Conservation (phyloP, 768 basidiomycete species). For the Tulasnella sp. region DNA sequence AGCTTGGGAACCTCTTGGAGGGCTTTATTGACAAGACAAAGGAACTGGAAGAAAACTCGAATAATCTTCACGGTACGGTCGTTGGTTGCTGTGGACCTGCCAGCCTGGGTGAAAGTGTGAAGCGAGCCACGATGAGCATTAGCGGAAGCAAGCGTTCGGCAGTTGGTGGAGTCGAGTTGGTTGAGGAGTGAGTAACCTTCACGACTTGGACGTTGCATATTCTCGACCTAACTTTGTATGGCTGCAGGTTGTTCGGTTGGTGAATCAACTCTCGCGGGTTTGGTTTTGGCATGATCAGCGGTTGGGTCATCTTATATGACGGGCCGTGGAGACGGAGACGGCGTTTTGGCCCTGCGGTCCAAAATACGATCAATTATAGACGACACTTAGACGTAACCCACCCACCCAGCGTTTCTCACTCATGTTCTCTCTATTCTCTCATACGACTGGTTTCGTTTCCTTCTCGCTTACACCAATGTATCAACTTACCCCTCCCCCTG, state of each 20-base stretch:
- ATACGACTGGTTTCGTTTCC: not conserved
- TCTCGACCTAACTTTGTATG: not conserved
- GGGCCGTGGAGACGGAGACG: not conserved
- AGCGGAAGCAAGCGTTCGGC: slow-evolving; percentile 1
- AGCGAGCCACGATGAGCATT: not conserved
- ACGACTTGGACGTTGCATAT: not conserved
- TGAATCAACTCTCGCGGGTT: not conserved
- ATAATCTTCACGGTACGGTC: slow-evolving; percentile 13
- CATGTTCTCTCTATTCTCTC: not conserved
- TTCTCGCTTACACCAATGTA: not conserved
- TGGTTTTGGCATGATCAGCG: not conserved
- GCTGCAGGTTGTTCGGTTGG: not conserved
- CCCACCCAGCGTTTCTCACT: not conserved
- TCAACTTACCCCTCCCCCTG: not conserved
- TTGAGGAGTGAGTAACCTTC: slow-evolving; percentile 14
- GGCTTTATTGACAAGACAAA: not conserved
- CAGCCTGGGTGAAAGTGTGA: slow-evolving; percentile 9
- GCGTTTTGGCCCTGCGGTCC: not conserved
- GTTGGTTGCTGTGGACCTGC: slow-evolving; percentile 19
- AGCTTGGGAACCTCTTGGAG: not conserved
- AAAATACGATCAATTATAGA: not conserved
- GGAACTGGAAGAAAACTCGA: not conserved
- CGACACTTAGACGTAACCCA: not conserved
- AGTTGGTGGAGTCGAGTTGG: slow-evolving; percentile 19
- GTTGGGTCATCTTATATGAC: not conserved